These are phyloP conservation scores for Macrocybe gigantea DNA, from an alignment of 768 basidiomycete species.

Conservation along the genomic window DNA sequence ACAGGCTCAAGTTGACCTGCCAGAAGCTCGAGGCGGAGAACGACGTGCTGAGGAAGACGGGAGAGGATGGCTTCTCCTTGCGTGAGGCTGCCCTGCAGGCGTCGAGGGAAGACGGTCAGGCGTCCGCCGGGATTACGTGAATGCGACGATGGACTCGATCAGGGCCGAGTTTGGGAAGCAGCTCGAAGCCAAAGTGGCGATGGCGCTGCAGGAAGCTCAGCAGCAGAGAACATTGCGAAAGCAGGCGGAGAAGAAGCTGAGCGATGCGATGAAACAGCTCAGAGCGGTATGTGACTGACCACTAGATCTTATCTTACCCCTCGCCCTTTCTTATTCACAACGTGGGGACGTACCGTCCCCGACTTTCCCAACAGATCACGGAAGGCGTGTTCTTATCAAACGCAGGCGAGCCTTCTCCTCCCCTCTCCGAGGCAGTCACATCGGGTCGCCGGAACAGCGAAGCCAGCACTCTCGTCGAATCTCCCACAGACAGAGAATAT, in stretches of 20 bases:
- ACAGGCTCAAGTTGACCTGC: neutral
- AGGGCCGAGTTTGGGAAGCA: conserved; percentile 11
- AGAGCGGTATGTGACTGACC: conserved; percentile 4
- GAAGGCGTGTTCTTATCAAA: neutral
- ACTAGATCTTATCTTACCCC: neutral
- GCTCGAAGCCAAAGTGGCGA: conserved; percentile 8
- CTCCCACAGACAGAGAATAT: neutral
- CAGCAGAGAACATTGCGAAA: conserved; percentile 10
- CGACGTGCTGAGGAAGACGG: neutral
- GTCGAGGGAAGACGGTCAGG: neutral
- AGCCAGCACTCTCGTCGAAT: neutral
- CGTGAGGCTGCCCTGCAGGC: neutral
- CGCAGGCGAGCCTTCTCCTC: neutral
- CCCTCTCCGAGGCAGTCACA: neutral
- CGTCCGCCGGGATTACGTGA: conserved; percentile 9
- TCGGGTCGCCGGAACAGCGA: neutral
- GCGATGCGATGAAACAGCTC: conserved; percentile 8
- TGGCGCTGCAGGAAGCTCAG: conserved; percentile 9
- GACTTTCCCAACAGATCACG: neutral
- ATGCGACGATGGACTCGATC: conserved; percentile 9
- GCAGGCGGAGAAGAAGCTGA: conserved; percentile 10
- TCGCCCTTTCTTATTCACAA: neutral
- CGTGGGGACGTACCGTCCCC: neutral
- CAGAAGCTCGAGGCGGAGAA: conserved; percentile 4
- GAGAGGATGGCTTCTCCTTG: neutral